A percentile compares a stretch with the other conserved stretches of the same genome.
These are phyloP conservation scores for Ceratobasidium sp. DNA, from an alignment of 1,284 basidiomycete genomes.

Conservation along the genomic window DNA sequence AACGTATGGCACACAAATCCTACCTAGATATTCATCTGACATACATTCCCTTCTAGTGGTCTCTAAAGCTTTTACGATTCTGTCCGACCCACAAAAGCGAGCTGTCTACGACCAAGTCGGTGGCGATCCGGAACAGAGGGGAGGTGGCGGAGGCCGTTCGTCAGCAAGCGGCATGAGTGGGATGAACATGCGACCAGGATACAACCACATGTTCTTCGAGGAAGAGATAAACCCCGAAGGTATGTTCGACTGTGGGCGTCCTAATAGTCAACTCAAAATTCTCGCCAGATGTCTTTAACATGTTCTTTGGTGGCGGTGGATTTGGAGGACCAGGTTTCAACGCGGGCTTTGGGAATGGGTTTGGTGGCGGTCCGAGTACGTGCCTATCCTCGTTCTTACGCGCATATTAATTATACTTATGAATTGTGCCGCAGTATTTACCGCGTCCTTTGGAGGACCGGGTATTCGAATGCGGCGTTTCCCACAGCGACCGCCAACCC, in stretches of 20 bases:
- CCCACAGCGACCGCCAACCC: conserved; percentile 63
- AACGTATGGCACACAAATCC: conserved; percentile 71
- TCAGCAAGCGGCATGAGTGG: conserved; percentile 59
- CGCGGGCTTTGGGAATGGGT: conserved; percentile 59
- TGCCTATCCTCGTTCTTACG: conserved; percentile 47
- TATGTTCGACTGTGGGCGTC: background rate
- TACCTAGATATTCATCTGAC: background rate
- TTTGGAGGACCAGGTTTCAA: conserved; percentile 59
- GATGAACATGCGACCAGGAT: conserved; percentile 59
- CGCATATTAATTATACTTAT: background rate
- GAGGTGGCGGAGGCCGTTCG: conserved; percentile 56
- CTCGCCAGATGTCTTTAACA: conserved; percentile 87
- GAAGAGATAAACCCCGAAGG: conserved; percentile 68
- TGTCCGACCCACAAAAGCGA: conserved; percentile 94
- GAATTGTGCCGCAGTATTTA: conserved; percentile 67
- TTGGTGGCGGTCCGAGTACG: conserved; percentile 70
- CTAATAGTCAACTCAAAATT: background rate
- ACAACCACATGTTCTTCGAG: conserved; percentile 61
- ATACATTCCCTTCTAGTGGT: conserved; percentile 75
- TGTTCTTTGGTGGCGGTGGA: conserved; percentile 89
- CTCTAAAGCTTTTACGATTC: conserved; percentile 96
- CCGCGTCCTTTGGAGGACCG: conserved; percentile 71
- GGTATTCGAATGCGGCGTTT: conserved; percentile 53
- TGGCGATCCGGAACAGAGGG: conserved; percentile 77
- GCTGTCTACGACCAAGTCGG: conserved; percentile 89